Evolutionary conservation across 768 basidiomycete species (phyloP), one percentile per base, ranked within the genome.

Genomic region (Sarcodon aspratus): DNA sequence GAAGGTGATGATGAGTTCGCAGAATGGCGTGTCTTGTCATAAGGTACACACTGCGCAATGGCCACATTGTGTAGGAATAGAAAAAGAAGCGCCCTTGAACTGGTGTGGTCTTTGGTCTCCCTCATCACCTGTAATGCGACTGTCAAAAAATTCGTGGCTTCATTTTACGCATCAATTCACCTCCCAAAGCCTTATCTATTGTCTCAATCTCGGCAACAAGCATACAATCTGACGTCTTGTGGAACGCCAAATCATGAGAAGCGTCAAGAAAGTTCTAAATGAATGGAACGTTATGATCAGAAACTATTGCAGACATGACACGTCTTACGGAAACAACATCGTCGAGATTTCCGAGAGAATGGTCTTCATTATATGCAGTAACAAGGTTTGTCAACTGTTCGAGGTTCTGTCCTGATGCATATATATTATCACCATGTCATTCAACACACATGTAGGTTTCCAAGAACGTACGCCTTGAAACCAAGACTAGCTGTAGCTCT

Each of bases 41-140:
- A 34, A 21, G 31, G 34, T 13, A 54, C 69, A 33, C 52, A 82
- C 87, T 75, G 85, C 81, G 70, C 89, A 92, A 60, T 86, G 87
- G 11, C 75, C 80, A 54, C 89, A 92, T 42, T 76, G 71, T 6
- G 87, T 85, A 6, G 89, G 88, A 46, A 92, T 88, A 13, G 86
- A 87, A 64, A 92, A 92, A 2, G 85, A 79, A 3, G 88, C 81
- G 53, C 81, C 80, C 66, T 92, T 91, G 72, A 91, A 92, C 31
- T 75, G 68, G 61, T 91, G 89, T 2, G 84, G 87, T 47, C 64
- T 70, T 55, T 78, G 75, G 9, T 69, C 73, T 31, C 89, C 89
- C 57, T 81, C 74, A 56, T 92, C 89, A 55, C 76, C 89, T 91
- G 55, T n/a, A 12, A 50, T 8, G 48, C 7, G 38, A 52, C 51